Conservation (phyloP, 2,329 filamentous ascomycete genomes). For the Cordyceps militaris region DNA sequence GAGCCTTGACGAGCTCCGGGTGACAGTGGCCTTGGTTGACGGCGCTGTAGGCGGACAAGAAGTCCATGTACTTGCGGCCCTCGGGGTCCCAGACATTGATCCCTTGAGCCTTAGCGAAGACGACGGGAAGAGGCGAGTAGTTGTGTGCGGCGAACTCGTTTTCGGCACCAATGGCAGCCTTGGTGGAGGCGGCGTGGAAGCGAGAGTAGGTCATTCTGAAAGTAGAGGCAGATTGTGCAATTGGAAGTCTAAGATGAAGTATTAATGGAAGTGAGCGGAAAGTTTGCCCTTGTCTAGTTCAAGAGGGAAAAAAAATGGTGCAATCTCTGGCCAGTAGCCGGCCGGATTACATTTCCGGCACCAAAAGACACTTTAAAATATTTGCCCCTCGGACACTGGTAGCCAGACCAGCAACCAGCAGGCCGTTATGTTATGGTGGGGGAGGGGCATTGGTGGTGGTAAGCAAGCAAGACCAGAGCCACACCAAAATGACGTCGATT, state of each 20-base stretch:
- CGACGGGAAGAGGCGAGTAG: constrained; percentile 93
- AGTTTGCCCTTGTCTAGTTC: neutral
- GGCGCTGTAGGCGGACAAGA: constrained; percentile 94
- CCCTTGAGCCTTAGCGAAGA: constrained; percentile 79
- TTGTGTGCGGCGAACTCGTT: constrained; percentile 89
- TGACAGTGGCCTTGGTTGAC: constrained; percentile 99
- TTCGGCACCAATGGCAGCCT: constrained; percentile 73
- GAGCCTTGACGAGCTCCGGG: constrained; percentile 84
- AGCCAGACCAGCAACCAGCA: neutral
- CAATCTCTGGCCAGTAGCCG: no score
- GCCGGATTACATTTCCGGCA: neutral
- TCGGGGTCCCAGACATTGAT: constrained; percentile 96
- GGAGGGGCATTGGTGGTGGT: constrained; percentile 10
- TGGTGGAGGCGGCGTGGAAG: constrained; percentile 72
- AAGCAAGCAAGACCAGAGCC: neutral
- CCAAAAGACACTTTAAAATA: neutral
- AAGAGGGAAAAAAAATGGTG: neutral
- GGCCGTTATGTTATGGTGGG: constrained; percentile 5
- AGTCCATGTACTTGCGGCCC: constrained; percentile 91
- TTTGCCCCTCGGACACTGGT: neutral
- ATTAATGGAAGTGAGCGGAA: neutral
- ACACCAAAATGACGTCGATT: constrained; percentile 3
- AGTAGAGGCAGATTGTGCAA: neutral
- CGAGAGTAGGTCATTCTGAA: constrained; percentile 42
- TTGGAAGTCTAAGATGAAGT: neutral